These are phyloP conservation scores for Wallacemonas sp. DNA, from an alignment of 208 protist species.

Conservation along the genomic window DNA sequence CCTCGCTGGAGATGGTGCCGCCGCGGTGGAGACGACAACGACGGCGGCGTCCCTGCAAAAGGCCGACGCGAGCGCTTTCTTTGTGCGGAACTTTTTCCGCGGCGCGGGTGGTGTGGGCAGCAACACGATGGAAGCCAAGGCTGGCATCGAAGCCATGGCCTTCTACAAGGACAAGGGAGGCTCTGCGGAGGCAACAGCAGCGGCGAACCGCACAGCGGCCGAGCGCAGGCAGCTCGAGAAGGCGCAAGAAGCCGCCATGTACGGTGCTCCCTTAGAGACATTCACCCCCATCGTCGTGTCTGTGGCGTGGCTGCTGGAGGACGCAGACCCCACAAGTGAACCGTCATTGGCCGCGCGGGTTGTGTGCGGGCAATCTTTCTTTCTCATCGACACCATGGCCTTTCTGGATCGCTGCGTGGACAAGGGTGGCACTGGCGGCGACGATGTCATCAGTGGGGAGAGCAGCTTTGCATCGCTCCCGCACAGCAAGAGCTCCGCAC, in stretches of 20 bases:
- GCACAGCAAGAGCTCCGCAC: background rate
- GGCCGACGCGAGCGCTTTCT: conserved; percentile 50
- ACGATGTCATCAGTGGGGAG: background rate
- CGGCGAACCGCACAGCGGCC: conserved; percentile 15
- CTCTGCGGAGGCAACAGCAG: conserved; percentile 17
- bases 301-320: conserved; percentile 58
- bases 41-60: conserved; percentile 23
- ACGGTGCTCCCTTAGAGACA: conserved; percentile 45
- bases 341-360: background rate
- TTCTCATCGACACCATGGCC: conserved; percentile 67
- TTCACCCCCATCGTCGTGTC: conserved; percentile 72
- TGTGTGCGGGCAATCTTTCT: conserved; percentile 60
- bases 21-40: conserved; percentile 29
- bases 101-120: conserved; percentile 55
- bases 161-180: conserved; percentile 78
- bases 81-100: conserved; percentile 56
- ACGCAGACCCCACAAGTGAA: conserved; percentile 23
- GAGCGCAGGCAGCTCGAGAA: conserved; percentile 30
- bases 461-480: background rate
- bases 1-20: background rate
- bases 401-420: conserved; percentile 28
- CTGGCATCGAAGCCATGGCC: conserved; percentile 21
- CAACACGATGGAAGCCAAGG: conserved; percentile 3
- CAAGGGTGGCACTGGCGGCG: background rate
- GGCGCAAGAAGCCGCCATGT: conserved; percentile 26